phyloP scores from a whole-genome alignment of 176 grass and related monocot genomes.

The Carex cristatella region DNA sequence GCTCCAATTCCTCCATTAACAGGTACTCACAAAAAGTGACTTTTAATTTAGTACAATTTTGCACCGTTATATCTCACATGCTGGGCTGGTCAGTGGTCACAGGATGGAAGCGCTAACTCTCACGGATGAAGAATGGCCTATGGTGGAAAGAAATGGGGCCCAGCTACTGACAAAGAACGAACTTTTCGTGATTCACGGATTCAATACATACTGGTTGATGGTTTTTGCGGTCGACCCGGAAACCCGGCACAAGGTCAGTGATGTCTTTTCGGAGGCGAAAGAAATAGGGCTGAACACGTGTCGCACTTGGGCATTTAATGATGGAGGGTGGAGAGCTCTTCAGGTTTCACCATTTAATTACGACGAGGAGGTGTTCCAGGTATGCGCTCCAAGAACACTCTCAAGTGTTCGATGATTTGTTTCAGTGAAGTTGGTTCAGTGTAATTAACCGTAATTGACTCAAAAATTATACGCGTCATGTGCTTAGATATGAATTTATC shows the following conservation, averaged over 20 bases:
- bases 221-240: constrained; percentile 52
- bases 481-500: background rate
- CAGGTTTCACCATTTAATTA: constrained; percentile 47
- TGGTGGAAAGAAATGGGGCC: constrained; percentile 39
- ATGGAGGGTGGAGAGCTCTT: constrained; percentile 63
- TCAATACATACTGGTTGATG: constrained; percentile 88
- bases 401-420: background rate
- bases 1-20: background rate
- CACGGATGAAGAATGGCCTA: constrained; percentile 33
- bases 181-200: constrained; percentile 66
- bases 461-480: background rate
- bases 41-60: background rate
- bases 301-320: constrained; percentile 83
- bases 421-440: background rate
- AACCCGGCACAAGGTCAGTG: constrained; percentile 36
- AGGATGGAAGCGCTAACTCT: background rate
- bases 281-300: constrained; percentile 55
- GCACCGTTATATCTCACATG: background rate
- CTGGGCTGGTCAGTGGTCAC: constrained; percentile 8
- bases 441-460: background rate
- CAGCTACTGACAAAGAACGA: constrained; percentile 35
- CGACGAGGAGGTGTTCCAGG: constrained; percentile 59
- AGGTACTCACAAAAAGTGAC: constrained; percentile 4
- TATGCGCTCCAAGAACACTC: background rate
- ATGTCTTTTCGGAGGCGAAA: constrained; percentile 40